These are phyloP conservation scores for Tubosaeta sp. DNA, from an alignment of 768 basidiomycete genomes.

Conservation along the genomic window DNA sequence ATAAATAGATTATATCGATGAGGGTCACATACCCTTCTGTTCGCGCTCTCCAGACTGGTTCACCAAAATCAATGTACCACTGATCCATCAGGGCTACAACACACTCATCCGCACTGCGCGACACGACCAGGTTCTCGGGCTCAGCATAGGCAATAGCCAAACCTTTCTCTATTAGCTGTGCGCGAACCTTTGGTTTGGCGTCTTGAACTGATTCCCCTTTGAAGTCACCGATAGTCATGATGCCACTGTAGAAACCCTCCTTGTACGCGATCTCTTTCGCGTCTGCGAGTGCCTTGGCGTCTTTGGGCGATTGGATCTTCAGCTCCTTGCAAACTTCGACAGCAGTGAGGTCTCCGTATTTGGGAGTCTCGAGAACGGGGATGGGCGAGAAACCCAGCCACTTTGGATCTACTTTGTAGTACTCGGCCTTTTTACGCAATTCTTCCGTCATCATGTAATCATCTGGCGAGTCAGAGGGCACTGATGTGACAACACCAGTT, in stretches of 20 bases:
- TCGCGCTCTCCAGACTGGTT: conserved; percentile 80
- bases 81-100: conserved; percentile 98
- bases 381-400: conserved; percentile 86
- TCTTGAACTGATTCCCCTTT: conserved; percentile 86
- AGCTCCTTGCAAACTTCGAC: conserved; percentile 78
- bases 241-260: conserved; percentile 95
- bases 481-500: conserved; percentile 96
- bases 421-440: conserved; percentile 92
- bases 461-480: conserved; percentile 97
- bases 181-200: conserved; percentile 86
- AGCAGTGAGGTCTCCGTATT: conserved; percentile 92
- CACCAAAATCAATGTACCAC: conserved; percentile 99
- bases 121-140: conserved; percentile 87
- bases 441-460: conserved; percentile 89
- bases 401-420: conserved; percentile 87
- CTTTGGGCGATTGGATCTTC: conserved; percentile 95
- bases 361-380: conserved; percentile 81
- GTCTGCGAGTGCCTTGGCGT: conserved; percentile 87
- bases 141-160: conserved; percentile 91
- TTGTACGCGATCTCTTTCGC: conserved; percentile 98
- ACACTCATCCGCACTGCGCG: conserved; percentile 93
- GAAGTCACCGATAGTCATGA: conserved; percentile 88
- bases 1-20: neutral
- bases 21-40: conserved; percentile 64
- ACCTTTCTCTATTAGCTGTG: conserved; percentile 71